phyloP scores from a whole-genome alignment of 78 protist genomes.

The Pigoraptor vietnamica region DNA sequence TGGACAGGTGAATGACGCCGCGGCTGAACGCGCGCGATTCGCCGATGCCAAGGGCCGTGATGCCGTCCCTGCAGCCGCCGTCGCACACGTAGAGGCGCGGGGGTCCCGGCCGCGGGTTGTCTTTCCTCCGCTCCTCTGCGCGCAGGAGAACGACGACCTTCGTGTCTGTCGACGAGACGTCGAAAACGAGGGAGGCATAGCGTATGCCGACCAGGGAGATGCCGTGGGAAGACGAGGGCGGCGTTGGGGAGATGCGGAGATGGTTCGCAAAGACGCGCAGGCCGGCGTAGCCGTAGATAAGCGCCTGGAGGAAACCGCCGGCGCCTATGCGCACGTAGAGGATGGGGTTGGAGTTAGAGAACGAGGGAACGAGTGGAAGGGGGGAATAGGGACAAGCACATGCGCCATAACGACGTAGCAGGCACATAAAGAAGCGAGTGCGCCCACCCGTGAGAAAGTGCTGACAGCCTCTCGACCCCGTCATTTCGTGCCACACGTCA shows the following conservation, averaged over 20 bases:
- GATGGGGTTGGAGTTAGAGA: not conserved
- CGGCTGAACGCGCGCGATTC: not conserved
- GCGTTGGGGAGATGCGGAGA: not conserved
- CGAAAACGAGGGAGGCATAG: not conserved
- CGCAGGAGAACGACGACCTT: not conserved
- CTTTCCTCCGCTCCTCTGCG: not conserved
- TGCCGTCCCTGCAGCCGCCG: not conserved
- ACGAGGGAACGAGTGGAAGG: not conserved
- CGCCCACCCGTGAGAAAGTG: not conserved
- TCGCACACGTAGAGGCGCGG: not conserved
- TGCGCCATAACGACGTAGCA: not conserved
- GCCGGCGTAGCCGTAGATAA: not conserved
- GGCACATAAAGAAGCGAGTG: not conserved
- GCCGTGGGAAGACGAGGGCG: not conserved
- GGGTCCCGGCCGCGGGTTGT: not conserved
- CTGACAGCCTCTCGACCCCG: not conserved
- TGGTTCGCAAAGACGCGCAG: not conserved
- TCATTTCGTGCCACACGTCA: not conserved
- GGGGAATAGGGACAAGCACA: not conserved
- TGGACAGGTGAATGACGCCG: not conserved
- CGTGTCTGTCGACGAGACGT: not conserved
- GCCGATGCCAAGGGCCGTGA: not conserved
- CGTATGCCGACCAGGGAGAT: not conserved
- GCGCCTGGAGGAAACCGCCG: not conserved
- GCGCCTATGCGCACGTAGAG: not conserved